Percentiles rank a stretch among this genome's conserved stretches.
phyloP scores from a whole-genome alignment of 164 flowering plant species.

The Vitis rupestris region DNA sequence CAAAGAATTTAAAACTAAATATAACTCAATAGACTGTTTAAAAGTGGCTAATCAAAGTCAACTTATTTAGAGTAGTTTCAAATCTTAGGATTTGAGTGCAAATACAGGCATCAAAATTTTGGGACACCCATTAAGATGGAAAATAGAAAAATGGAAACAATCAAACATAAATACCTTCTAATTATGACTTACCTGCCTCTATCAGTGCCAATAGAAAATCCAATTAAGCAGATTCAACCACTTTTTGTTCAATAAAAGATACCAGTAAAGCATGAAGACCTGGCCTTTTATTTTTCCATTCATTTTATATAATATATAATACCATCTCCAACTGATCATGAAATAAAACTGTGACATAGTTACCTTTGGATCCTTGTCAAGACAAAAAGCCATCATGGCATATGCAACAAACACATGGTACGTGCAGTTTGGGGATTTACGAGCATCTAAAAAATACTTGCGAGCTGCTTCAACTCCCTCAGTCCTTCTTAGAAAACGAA shows the following conservation, averaged over 20 bases:
- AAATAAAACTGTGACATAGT: no score
- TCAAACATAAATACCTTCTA: no score
- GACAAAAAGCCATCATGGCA: slow-evolving; percentile 96
- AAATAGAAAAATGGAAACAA: background rate
- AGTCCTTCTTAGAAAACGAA: slow-evolving; percentile 90
- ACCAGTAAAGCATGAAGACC: no score
- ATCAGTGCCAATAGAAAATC: no score
- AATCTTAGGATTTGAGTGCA: background rate
- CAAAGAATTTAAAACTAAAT: no score
- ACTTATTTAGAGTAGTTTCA: background rate
- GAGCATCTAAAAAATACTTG: slow-evolving; percentile 89
- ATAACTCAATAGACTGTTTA: background rate
- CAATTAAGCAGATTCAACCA: no score
- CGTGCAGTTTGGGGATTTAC: slow-evolving; percentile 83
- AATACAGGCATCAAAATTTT: background rate
- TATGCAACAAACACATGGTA: slow-evolving; percentile 95
- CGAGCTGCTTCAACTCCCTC: slow-evolving; percentile 98
- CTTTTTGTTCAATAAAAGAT: no score
- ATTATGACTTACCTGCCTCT: no score
- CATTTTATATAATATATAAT: no score
- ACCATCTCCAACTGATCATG: no score
- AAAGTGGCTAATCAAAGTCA: background rate
- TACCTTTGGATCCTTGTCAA: slow-evolving; percentile 96
- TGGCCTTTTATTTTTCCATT: background rate
- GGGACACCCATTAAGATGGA: background rate